Conservation (phyloP, 2,329 filamentous ascomycete genomes). For the Neofusicoccum parvum region DNA sequence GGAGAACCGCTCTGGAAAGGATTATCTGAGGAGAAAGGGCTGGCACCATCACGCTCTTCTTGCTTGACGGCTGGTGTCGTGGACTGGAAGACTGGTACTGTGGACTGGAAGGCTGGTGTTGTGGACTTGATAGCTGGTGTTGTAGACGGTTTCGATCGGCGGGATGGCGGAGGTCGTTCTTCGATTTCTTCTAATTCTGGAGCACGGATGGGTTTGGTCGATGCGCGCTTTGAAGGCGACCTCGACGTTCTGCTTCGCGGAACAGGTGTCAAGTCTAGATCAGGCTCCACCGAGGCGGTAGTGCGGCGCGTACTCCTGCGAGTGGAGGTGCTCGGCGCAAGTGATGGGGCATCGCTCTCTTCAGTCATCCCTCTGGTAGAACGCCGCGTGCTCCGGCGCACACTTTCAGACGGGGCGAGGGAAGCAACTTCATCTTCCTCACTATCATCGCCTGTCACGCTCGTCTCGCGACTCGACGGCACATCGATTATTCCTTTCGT, state of each 20-base stretch:
- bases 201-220: slow-evolving; percentile 46
- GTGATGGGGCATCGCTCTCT: slow-evolving; percentile 39
- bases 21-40: slow-evolving; percentile 84
- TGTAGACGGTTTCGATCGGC: neutral
- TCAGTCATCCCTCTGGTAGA: slow-evolving; percentile 47
- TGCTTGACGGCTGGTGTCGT: slow-evolving; percentile 47
- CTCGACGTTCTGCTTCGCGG: slow-evolving; percentile 29
- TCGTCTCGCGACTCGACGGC: slow-evolving; percentile 66
- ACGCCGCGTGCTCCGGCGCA: slow-evolving; percentile 33
- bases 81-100: slow-evolving; percentile 6
- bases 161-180: slow-evolving; percentile 31
- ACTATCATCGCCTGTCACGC: slow-evolving; percentile 60
- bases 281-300: slow-evolving; percentile 15
- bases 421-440: slow-evolving; percentile 39
- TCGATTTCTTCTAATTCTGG: slow-evolving; percentile 37
- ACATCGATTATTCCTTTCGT: slow-evolving; percentile 79
- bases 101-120: too few species aligned
- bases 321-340: neutral
- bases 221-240: slow-evolving; percentile 41
- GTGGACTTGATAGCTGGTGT: neutral
- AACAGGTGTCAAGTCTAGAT: slow-evolving; percentile 17
- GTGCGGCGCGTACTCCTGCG: slow-evolving; percentile 17
- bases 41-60: slow-evolving; percentile 53
- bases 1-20: slow-evolving; percentile 88
- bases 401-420: slow-evolving; percentile 3